phyloP scores from a whole-genome alignment of 176 grass and related monocot species.

The Aechmea fasciata region DNA sequence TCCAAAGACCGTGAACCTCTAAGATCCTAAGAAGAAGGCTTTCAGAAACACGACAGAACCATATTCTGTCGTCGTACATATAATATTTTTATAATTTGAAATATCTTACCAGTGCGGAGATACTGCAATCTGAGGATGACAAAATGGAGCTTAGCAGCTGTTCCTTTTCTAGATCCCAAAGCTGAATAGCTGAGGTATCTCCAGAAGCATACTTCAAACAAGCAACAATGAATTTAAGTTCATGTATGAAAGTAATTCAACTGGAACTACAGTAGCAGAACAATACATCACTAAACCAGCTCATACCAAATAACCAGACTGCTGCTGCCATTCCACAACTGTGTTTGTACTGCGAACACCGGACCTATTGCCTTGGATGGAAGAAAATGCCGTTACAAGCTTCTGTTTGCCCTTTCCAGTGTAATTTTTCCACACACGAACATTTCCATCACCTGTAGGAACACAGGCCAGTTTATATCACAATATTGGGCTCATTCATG shows the following conservation, averaged over 20 bases:
- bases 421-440: conserved; percentile 87
- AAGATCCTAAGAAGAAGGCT: background rate
- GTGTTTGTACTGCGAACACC: conserved; percentile 34
- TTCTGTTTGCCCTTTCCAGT: conserved; percentile 60
- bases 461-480: conserved; percentile 5
- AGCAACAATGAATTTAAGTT: conserved; percentile 8
- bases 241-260: conserved; percentile 5
- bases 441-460: conserved; percentile 84
- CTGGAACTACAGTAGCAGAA: conserved; percentile 13
- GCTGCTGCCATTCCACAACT: conserved; percentile 92
- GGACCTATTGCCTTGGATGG: conserved; percentile 53
- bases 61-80: background rate
- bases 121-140: conserved; percentile 46
- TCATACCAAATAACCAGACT: conserved; percentile 85
- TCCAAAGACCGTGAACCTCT: background rate
- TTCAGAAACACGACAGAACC: conserved; percentile 17
- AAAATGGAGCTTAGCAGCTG: conserved; percentile 59
- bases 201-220: conserved; percentile 68
- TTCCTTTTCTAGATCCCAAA: conserved; percentile 97
- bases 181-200: conserved; percentile 58
- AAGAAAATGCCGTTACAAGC: conserved; percentile 92
- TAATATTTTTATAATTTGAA: conserved; percentile 17
- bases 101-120: conserved; percentile 72
- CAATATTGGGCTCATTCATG: background rate
- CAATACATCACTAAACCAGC: conserved; percentile 2